Evolutionary conservation across 176 grass and related monocot species (phyloP).

Genomic region (barley (Hordeum vulgare)): MorexV3_pseudomolecules_assembly NC_058520.1:602067046-602067545

Average conservation of each 20-base stretch:
- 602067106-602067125: too few species aligned
- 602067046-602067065: too few species aligned
- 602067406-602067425: not conserved
- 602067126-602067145: too few species aligned
- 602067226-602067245: not conserved
- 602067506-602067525: not conserved
- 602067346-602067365: conserved; percentile 19
- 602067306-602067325: not conserved
- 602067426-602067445: not conserved
- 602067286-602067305: conserved; percentile 2
- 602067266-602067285: conserved; percentile 26
- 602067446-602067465: too few species aligned
- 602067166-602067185: too few species aligned
- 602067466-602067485: not conserved
- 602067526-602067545: conserved; percentile 31
- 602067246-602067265: conserved; percentile 6
- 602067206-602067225: not conserved
- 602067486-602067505: not conserved
- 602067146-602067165: too few species aligned
- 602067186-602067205: not conserved
- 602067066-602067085: too few species aligned
- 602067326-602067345: not conserved
- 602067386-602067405: not conserved
- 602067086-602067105: too few species aligned
- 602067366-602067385: not conserved